Conservation (phyloP, 257 asterid genomes). For the Solanum medicagineum region DNA sequence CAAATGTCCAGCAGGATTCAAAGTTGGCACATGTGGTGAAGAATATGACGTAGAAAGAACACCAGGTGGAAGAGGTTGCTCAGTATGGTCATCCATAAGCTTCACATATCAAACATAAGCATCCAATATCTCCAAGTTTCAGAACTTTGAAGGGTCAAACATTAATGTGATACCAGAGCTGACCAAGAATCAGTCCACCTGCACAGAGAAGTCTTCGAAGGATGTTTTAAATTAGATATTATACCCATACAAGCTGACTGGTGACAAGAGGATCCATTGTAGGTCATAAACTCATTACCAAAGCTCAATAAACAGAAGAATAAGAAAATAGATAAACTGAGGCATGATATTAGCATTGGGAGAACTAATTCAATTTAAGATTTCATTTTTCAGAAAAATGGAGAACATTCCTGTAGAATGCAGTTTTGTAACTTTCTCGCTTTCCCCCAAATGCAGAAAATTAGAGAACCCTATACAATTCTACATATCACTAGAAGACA, state of each 20-base stretch:
- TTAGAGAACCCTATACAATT: background rate
- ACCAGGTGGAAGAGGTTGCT: slow-evolving; percentile 46
- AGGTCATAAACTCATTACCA: background rate
- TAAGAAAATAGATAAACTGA: background rate
- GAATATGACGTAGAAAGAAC: slow-evolving; percentile 17
- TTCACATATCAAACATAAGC: background rate
- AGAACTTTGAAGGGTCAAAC: background rate
- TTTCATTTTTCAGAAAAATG: background rate
- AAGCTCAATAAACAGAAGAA: background rate
- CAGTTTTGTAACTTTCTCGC: background rate
- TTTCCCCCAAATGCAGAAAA: background rate
- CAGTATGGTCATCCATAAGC: slow-evolving; percentile 37
- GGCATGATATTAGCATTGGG: background rate
- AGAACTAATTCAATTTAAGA: background rate
- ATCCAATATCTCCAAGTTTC: background rate
- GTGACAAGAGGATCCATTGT: background rate
- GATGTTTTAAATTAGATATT: background rate
- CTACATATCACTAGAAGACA: background rate
- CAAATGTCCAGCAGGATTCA: slow-evolving; percentile 5
- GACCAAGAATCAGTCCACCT: background rate
- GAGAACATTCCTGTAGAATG: background rate
- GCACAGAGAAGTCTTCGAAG: background rate
- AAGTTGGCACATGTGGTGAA: slow-evolving; percentile 12
- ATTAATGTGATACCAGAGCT: background rate
- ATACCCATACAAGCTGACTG: background rate